Evolutionary conservation across 169 alveolate species (phyloP), one percentile per base, ranked within the genome.

Genomic region (Eimeria falciformis): DNA sequence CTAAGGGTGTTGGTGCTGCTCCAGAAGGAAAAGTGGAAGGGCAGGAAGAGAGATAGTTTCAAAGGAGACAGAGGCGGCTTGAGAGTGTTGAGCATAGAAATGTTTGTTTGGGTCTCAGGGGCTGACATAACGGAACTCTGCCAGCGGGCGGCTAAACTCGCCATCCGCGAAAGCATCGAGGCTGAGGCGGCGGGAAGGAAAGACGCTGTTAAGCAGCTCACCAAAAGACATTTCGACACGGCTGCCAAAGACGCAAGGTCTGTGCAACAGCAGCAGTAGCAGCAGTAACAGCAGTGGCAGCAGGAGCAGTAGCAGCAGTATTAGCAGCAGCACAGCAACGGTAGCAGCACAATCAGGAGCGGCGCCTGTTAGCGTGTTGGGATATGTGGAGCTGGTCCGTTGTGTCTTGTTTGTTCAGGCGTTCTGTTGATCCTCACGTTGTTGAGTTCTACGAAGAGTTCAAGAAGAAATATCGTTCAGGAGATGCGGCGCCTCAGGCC

Each of bases 51-150:
- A 18, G 29, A n/a, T 4, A 65, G 37, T 14, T 18, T 12, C 75
- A 65, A 14, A 12, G 17, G 43, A 18, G 12, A 27, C 75, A n/a
- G 75, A 18, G 23, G 75, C 75, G 3, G 75, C 75, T 12, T 3
- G 37, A 18, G 43, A 18, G 3, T 27, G 2, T 12, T 45, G n/a
- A n/a, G 75, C 75, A 5, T 12, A 27, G 14, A n/a, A n/a, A 12
- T n/a, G 75, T 65, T 12, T 65, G 75, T 37, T 11, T 69, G 23
- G n/a, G 5, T 17, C 50, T 69, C 6, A 69, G 99, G 99, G 17
- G 99, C 99, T 25, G 99, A 99, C 96, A 92, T 99, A 65, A 99
- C 99, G 55, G 99, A 98, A 95, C 93, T 99, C 77, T 98, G 99
- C 92, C 99, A 99, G 93, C 96, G 99, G 87, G 99, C 99, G 27